A percentile compares a stretch with the other conserved stretches of the same genome.
phyloP scores from a whole-genome alignment of 2,329 filamentous ascomycete species.

The Sclerotinia glacialis region DNA sequence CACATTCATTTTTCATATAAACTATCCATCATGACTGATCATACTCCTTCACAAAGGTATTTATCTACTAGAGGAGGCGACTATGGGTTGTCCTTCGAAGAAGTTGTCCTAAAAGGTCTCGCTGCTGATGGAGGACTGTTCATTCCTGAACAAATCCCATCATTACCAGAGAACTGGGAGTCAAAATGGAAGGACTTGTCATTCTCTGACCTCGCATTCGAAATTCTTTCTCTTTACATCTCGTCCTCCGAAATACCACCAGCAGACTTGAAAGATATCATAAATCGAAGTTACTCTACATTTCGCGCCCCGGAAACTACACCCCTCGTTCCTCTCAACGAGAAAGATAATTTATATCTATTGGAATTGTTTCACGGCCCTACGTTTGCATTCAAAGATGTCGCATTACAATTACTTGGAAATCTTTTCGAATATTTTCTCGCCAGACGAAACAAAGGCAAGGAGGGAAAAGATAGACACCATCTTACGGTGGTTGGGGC shows the following conservation, averaged over 20 bases:
- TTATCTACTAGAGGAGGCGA: constrained; percentile 61
- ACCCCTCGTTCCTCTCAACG: constrained; percentile 73
- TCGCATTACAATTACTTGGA: constrained; percentile 90
- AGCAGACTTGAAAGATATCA: constrained; percentile 76
- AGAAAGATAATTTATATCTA: constrained; percentile 70
- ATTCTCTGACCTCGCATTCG: constrained; percentile 77
- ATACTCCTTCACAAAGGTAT: constrained; percentile 57
- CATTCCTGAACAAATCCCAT: constrained; percentile 79
- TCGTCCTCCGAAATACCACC: constrained; percentile 77
- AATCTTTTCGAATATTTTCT: constrained; percentile 93
- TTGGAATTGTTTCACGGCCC: constrained; percentile 96
- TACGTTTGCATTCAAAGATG: constrained; percentile 94
- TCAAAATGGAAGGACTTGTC: constrained; percentile 72
- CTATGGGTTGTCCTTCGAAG: constrained; percentile 79
- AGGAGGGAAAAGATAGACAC: constrained; percentile 60
- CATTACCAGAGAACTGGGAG: constrained; percentile 60
- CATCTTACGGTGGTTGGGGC: constrained; percentile 85
- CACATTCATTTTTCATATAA: background rate
- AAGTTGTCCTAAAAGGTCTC: constrained; percentile 85
- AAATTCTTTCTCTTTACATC: constrained; percentile 86
- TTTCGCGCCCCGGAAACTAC: constrained; percentile 79
- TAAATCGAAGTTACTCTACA: constrained; percentile 81
- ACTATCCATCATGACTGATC: constrained; percentile 26
- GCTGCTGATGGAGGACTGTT: constrained; percentile 85
- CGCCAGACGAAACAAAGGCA: constrained; percentile 67